Evolutionary conservation across 306 rosid genomes (phyloP), one percentile per base, ranked within the genome.

Genomic region (Crataegus laevigata): DNA sequence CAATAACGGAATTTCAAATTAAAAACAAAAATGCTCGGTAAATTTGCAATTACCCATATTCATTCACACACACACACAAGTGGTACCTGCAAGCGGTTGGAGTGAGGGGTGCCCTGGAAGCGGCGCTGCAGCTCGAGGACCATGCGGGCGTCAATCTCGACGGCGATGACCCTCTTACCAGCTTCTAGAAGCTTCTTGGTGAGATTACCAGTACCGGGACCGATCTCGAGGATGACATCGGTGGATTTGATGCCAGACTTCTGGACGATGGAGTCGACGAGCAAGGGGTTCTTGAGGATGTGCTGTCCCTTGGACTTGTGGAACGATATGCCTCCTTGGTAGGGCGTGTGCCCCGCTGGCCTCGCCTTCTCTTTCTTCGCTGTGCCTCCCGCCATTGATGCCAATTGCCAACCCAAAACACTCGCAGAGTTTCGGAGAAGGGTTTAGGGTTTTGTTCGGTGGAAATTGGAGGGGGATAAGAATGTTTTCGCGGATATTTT

Each of bases 131-230:
- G 80, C 84, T 94, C 98, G 67, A 91, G 93, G 77, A 94, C 96
- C 98, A 94, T 94, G 18, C 98, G 94, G 21, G 93, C 85, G n/a
- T 94, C 98, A 59, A 94, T 79, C 72, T 94, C 97, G 2, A 94
- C 87, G 2, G 97, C 96, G 69, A 94, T 78, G 57, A 94, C 98
- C 79, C 70, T 85, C 82, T 91, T 91, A 0, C 97, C 97, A 11
- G 84, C 84, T 78, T 84, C 87, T 0, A 87, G 87, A 70, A 84
- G 91, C 84, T 87, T 87, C 85, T 87, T 84, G 65, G 91, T 87
- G 76, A 87, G 91, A 32, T 87, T 84, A 36, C 91, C 88, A 12
- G 88, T 87, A 71, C 91, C 91, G 5, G 91, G 91, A 57, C 91
- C 91, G 13, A 87, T 87, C 69, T 87, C 91, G 15, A 87, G 88